Base-by-base conservation (phyloP, 2,329 filamentous ascomycete species). In the Akanthomyces dipterigenus region DNA sequence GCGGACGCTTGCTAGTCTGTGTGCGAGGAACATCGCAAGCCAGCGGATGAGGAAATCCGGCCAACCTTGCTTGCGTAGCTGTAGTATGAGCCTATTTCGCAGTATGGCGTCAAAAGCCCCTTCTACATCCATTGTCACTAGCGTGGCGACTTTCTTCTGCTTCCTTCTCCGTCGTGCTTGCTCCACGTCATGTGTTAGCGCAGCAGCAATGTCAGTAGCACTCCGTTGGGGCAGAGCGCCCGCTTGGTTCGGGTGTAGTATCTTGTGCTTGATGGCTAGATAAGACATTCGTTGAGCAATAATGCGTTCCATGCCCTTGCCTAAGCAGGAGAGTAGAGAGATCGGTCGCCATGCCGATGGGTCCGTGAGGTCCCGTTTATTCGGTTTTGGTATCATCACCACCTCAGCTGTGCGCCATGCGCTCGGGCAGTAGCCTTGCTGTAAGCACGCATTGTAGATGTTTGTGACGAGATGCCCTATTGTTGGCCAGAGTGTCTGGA, bases 381-480 rank as follows among this genome's bases (percentile, higher is more conserved):
- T 59, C 24, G 26, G 43, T 18, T 59, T 59, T 7, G 55, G 55
- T 6, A 59, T 50, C 45, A 59, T 59, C 18, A 59, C 55, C 16
- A 59, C 55, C 42, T 59, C 55, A 4, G 55, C 55, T 3, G 42
- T 59, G 18, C 45, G 43, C n/a, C 22, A 50, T 7, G 22, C 26
- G 22, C 28, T 18, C 40, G 55, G 40, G 54, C 26, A 36, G 24
- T 56, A 56, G 22, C 54, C 54, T 2, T 28, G 24, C 20, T 46
- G 24, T 28, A 58, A 43, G 26, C 43, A 58, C 12, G 55, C 55
- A 20, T 59, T 59, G 34, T 59, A 59, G 31, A 59, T 34, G n/a
- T 14, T n/a, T 5, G 31, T 59, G 9, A 59, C 22, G 31, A 49
- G 42, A 9, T 58, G 26, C 5, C 55, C 43, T 18, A 58, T 36